A percentile compares a stretch with the other conserved stretches of the same genome.
These are phyloP conservation scores for Takashimella koratensis DNA, from an alignment of 1,284 basidiomycete genomes.

Conservation along the genomic window DNA sequence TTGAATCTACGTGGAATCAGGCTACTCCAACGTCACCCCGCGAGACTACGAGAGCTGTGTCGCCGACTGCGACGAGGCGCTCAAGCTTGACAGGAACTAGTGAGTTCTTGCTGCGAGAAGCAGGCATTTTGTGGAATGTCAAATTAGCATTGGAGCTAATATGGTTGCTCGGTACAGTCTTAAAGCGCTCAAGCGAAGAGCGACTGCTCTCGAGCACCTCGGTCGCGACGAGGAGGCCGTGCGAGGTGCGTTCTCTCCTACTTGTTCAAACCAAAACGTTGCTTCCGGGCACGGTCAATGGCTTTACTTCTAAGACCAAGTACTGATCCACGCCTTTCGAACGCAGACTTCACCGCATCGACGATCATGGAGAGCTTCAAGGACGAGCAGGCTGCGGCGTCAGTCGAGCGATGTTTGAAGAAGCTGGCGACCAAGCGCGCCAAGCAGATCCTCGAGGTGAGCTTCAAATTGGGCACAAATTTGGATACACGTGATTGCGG, in stretches of 20 bases:
- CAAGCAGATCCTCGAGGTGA: constrained; percentile 57
- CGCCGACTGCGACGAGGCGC: constrained; percentile 84
- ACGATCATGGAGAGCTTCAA: constrained; percentile 92
- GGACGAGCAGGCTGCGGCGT: constrained; percentile 70
- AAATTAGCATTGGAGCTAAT: no score
- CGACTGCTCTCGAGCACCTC: constrained; percentile 76
- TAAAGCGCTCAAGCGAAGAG: constrained; percentile 93
- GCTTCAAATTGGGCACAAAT: not conserved
- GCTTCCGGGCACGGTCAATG: no score
- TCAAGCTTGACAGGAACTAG: constrained; percentile 79
- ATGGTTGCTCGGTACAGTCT: no score
- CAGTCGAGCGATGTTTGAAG: constrained; percentile 91
- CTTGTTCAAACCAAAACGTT: no score
- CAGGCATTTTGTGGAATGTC: no score
- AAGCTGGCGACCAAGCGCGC: constrained; percentile 72
- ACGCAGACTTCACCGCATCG: constrained; percentile 85
- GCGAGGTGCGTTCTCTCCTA: constrained; percentile 64
- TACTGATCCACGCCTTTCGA: no score
- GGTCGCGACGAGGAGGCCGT: constrained; percentile 71
- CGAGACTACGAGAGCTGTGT: constrained; percentile 80
- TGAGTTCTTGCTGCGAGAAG: no score
- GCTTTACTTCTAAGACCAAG: no score
- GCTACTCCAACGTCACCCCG: constrained; percentile 86
- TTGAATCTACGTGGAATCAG: constrained; percentile 51
- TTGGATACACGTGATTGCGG: no score